Conservation (phyloP, 306 rosid species). For the Quercus parvula region DNA sequence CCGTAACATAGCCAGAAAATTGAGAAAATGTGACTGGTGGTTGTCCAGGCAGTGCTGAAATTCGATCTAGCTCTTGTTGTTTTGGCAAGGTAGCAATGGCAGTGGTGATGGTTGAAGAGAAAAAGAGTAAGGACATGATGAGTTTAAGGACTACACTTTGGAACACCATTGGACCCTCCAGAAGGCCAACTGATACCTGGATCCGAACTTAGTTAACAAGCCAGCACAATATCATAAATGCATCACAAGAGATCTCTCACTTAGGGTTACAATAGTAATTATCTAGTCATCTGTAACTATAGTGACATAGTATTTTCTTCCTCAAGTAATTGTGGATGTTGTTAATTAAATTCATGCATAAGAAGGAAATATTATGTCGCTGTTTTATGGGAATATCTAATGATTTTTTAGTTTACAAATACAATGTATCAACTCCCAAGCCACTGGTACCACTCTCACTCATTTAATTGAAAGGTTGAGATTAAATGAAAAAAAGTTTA, state of each 20-base stretch:
- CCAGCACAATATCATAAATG: conserved; percentile 7
- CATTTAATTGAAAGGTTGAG: no score
- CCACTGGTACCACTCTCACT: no score
- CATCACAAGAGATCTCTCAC: not conserved
- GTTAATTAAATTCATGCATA: no score
- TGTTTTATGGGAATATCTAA: no score
- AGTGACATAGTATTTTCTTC: no score
- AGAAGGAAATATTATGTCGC: no score
- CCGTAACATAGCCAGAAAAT: conserved; percentile 75
- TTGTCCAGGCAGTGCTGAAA: conserved; percentile 68
- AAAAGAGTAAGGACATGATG: not conserved
- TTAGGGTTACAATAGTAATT: not conserved
- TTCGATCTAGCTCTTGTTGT: conserved; percentile 59
- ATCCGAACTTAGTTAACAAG: not conserved
- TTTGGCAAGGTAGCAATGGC: conserved; percentile 9
- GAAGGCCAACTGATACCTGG: not conserved
- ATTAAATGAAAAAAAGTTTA: no score
- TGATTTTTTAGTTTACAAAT: no score
- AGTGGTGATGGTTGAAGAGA: not conserved
- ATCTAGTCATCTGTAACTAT: no score
- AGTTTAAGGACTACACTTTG: not conserved
- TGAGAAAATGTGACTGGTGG: conserved; percentile 64
- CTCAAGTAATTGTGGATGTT: no score
- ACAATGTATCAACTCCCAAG: no score
- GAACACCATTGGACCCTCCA: conserved; percentile 16